Base-by-base conservation (phyloP, 768 basidiomycete genomes). In the Lactarius pseudohatsudake region DNA sequence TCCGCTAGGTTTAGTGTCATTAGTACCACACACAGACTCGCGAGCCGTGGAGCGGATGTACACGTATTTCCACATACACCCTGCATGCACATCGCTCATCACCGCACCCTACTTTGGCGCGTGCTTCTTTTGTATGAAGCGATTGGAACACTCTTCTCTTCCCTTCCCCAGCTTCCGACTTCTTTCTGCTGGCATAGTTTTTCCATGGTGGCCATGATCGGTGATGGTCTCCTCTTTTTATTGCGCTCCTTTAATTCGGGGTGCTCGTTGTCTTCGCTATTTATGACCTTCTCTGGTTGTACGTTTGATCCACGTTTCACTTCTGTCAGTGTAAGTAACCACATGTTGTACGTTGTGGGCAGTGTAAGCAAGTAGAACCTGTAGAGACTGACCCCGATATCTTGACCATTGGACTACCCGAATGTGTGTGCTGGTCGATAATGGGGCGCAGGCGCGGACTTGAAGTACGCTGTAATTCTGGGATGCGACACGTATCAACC, bases 201-300 rank as follows among this genome's bases (percentile, higher is more conserved):
- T 56, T 59, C 40, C 7, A 13, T 40, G 40, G 18, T 57, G 57
- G 38, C 30, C 26, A 50, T 9, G n/a, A 36, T 30, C 16, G 18
- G 34, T 36, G 30, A 20, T 30, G 18, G n/a, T 22, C 43, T 59
- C 53, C 57, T 59, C 26, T 55, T 43, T 15, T 16, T 45, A 45
- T 10, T 41, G 66, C 20, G 22, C 62, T 59, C 56, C 47, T 53
- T 56, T 28, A 47, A 57, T 66, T 61, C n/a, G 50, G 64, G 28
- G 56, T 36, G 32, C 28, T 38, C 45, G 30, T 22, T 13, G 50
- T 34, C 28, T 64, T 59, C 56, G 41, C 4, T 62, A 50, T 66
- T 66, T 65, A 56, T 61, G 28, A 34, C 41, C 45, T 32, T 41
- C 28, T 41, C 3, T 36, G 22, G 18, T 56, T 68, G 54, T 66